Percentiles rank a stretch among this genome's conserved stretches.
Conservation (phyloP, 2,329 filamentous ascomycete genomes). For the Penicillium griseofulvum region DNA sequence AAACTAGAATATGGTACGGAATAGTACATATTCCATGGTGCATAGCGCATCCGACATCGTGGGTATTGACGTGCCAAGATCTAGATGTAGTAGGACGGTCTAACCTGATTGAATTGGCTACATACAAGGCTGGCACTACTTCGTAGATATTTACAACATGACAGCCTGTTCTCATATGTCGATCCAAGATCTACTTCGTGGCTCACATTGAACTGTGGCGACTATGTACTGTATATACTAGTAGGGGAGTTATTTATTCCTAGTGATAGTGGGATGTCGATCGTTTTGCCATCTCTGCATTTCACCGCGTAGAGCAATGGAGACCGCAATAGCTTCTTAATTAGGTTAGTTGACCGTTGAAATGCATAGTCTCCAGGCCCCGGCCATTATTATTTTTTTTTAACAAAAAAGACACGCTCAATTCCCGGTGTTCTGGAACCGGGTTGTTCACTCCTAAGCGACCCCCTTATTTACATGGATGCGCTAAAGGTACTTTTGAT, state of each 20-base stretch:
- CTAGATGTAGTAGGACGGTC: neutral
- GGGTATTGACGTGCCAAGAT: slow-evolving; percentile 4
- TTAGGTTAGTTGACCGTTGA: slow-evolving; percentile 18
- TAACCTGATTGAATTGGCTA: neutral
- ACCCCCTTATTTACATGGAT: neutral
- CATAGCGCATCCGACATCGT: neutral
- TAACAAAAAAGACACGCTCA: neutral
- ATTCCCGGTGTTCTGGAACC: neutral
- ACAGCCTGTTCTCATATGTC: neutral
- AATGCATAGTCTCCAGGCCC: neutral
- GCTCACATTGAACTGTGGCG: neutral
- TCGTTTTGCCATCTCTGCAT: neutral
- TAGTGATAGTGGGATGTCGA: neutral
- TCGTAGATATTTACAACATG: neutral
- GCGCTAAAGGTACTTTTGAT: neutral
- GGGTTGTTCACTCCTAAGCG: neutral
- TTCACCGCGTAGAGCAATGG: neutral
- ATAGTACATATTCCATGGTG: no score
- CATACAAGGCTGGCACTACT: neutral
- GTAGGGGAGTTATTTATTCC: neutral
- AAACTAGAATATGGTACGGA: neutral
- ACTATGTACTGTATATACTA: no score
- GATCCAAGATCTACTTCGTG: neutral
- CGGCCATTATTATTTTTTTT: neutral
- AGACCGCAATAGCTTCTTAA: neutral